Base-by-base conservation (phyloP, 306 rosid species). In the Herpetospermum pedunculosum region DNA sequence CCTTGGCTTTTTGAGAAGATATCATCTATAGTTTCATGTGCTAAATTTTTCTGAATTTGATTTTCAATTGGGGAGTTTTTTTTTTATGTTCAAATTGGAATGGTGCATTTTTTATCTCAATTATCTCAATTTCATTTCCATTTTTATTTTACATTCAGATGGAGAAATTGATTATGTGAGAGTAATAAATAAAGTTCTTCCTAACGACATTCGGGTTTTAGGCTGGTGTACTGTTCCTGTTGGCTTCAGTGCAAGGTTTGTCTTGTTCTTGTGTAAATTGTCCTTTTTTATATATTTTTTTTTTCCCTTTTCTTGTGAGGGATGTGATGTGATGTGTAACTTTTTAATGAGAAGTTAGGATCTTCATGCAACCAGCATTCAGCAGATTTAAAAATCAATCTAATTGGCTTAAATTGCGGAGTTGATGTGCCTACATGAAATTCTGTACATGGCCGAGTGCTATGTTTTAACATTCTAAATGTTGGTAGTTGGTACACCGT, bases 231-330 rank as follows among this genome's bases (percentile, higher is more conserved):
- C 96, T 73, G 87, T 85, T 76, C 92, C 98, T 46, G 71, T 83
- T 65, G 92, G 79, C 81, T 93, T 87, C 80, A 94, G 89, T 89
- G 97, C 98, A 43, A 93, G 98, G 98, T 93, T 81, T 78, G 85
- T 75, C 46, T 77, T 54, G 79, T 70, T 75, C 81, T 37, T 74
- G 49, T 62, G 64, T 37, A 75, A 30, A n/a, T 80, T 59, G 25
- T 28, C 50, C 48, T 35, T 46, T 83, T 38, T 83, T 74, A 63
- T 58, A 29, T 59, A 80, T 71, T 7, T 46, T 4, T 34, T 3
- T 4, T 18, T 64, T 28, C 26, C 29, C 4, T 6, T 76, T 79
- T 72, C 19, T 30, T 44, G 4, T 73, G 14, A 63, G 10, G 6
- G 4, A 8, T 2, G 3, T 18, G 28, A 46, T 46, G 10, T 21